A percentile compares a stretch with the other conserved stretches of the same genome.
Conservation (phyloP, 2,329 filamentous ascomycete genomes). For the Exophiala spinifera region DNA sequence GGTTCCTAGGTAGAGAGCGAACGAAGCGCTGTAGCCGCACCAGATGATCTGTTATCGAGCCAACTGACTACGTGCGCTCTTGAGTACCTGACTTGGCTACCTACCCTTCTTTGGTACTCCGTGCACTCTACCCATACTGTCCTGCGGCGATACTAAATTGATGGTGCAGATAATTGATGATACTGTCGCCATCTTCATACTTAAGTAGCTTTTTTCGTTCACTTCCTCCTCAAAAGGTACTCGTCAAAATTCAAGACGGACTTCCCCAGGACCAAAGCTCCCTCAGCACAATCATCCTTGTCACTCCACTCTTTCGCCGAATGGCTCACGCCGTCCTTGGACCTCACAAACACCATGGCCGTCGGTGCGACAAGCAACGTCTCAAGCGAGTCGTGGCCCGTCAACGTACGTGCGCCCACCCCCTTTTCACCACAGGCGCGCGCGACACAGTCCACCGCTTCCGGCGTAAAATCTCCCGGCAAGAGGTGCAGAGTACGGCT, state of each 20-base stretch:
- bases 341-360: constrained; percentile 31
- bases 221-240: constrained; percentile 22
- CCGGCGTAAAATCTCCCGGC: constrained; percentile 28
- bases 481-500: constrained; percentile 25
- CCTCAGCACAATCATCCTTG: constrained; percentile 30
- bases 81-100: no score
- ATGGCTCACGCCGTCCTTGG: constrained; percentile 29
- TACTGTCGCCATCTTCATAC: no score
- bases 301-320: constrained; percentile 29
- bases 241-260: constrained; percentile 33
- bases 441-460: constrained; percentile 29
- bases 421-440: constrained; percentile 30
- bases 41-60: no score
- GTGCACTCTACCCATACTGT: no score
- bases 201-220: no score
- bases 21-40: no score
- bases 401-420: constrained; percentile 26
- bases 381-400: constrained; percentile 31
- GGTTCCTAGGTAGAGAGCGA: no score
- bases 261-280: constrained; percentile 28
- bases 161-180: no score
- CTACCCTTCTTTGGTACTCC: no score
- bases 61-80: no score
- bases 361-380: constrained; percentile 28
- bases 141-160: no score